Evolutionary conservation across 495 filamentous ascomycete genomes (phyloP).

Genomic region (Pseudevernia furfuracea): DNA sequence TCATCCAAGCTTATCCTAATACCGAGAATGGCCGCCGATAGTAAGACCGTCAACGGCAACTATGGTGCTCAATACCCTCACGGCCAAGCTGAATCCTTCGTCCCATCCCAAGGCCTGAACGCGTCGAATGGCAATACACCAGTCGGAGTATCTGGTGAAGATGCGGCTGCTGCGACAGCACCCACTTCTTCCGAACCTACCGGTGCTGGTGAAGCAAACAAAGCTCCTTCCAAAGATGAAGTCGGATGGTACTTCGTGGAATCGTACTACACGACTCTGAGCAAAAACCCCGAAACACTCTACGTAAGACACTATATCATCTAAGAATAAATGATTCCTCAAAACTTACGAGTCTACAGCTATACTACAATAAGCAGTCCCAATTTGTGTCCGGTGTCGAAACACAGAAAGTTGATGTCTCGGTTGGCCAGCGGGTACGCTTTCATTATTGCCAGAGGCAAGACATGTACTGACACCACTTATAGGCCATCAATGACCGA

Average conservation of each 20-base stretch:
- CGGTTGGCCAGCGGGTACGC: conserved; percentile 76
- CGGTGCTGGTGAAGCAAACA: conserved; percentile 38
- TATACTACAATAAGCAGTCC: conserved; percentile 77
- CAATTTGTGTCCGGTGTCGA: conserved; percentile 81
- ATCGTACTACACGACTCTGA: conserved; percentile 96
- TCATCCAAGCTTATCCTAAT: too few species aligned
- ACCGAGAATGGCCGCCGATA: conserved; percentile 21
- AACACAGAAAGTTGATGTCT: conserved; percentile 74
- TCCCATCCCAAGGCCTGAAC: conserved; percentile 39
- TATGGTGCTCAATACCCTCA: conserved; percentile 19
- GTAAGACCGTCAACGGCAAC: conserved; percentile 23
- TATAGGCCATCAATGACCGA: conserved; percentile 81
- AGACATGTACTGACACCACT: conserved; percentile 15
- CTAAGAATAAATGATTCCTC: neutral
- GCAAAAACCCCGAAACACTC: conserved; percentile 86
- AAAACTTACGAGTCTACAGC: conserved; percentile 33
- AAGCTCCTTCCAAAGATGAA: conserved; percentile 62
- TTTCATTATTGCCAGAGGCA: conserved; percentile 19
- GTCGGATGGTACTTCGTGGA: conserved; percentile 99
- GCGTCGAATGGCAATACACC: conserved; percentile 5
- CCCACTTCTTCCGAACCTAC: conserved; percentile 36
- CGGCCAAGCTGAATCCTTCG: conserved; percentile 29
- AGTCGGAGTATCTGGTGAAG: conserved; percentile 2
- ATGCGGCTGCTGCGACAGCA: conserved; percentile 10
- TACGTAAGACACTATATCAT: conserved; percentile 51